phyloP scores from a whole-genome alignment of 441 rosid species.

The Brassica hybrid region DNA sequence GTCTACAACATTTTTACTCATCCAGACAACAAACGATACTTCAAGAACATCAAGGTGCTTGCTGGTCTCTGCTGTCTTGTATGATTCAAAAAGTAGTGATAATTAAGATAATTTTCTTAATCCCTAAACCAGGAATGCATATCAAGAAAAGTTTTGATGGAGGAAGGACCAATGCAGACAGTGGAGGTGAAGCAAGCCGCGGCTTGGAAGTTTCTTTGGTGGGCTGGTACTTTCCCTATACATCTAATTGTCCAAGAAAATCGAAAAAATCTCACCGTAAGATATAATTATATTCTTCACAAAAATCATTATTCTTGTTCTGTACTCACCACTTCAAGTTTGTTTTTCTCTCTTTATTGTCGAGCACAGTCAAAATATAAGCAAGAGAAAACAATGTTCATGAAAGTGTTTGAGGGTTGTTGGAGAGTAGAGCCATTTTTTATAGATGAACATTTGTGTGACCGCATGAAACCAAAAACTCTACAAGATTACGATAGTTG shows the following conservation, averaged over 20 bases:
- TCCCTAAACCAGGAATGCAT: no score
- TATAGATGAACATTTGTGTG: not conserved
- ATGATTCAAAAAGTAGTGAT: not conserved
- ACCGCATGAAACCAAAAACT: slow-evolving; percentile 2
- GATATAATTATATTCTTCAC: slow-evolving; percentile 18
- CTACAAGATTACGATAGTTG: slow-evolving; percentile 59
- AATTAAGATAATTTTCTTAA: not conserved
- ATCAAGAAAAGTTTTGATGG: no score
- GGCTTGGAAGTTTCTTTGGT: slow-evolving; percentile 95
- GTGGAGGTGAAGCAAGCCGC: no score
- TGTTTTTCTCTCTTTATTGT: no score
- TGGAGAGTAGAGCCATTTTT: slow-evolving; percentile 63
- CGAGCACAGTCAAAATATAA: slow-evolving; percentile 43
- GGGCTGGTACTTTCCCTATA: slow-evolving; percentile 82
- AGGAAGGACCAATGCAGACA: no score
- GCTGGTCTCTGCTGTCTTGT: slow-evolving; percentile 37
- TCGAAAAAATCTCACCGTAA: slow-evolving; percentile 63
- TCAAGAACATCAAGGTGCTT: slow-evolving; percentile 85
- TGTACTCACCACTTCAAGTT: not conserved
- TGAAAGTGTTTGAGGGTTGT: slow-evolving; percentile 75
- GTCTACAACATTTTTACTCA: slow-evolving; percentile 74
- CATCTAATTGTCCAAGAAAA: slow-evolving; percentile 82
- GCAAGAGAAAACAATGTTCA: slow-evolving; percentile 65
- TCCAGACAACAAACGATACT: no score
- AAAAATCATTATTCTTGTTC: not conserved